A percentile compares a stretch with the other conserved stretches of the same genome.
Conservation (phyloP, 2,329 filamentous ascomycete genomes). For the Nectriaceae sp. region DNA sequence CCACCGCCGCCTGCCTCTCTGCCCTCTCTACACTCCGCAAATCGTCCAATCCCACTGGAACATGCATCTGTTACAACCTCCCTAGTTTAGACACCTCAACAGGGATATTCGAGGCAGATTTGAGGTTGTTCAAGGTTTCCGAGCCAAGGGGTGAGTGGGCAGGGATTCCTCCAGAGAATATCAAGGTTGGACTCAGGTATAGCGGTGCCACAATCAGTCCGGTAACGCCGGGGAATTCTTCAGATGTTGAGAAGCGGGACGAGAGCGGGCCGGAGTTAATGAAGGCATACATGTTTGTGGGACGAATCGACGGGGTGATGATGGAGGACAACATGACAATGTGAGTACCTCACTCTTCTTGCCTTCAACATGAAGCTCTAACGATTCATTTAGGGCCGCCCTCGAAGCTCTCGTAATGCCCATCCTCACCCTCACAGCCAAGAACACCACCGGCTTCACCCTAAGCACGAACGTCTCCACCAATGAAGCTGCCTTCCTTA, state of each 20-base stretch:
- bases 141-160: conserved; percentile 56
- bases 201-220: conserved; percentile 47
- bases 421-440: conserved; percentile 65
- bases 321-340: conserved; percentile 59
- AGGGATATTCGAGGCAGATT: conserved; percentile 75
- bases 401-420: conserved; percentile 68
- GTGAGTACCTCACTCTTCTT: conserved; percentile 46
- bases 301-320: conserved; percentile 62
- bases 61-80: conserved; percentile 82
- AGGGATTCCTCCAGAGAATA: conserved; percentile 51
- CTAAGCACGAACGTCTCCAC: conserved; percentile 67
- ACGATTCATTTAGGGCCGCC: conserved; percentile 44
- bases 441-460: conserved; percentile 48
- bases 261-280: conserved; percentile 44
- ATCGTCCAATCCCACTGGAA: conserved; percentile 72
- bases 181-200: conserved; percentile 58
- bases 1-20: conserved; percentile 58
- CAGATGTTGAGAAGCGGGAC: conserved; percentile 20
- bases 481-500: conserved; percentile 71
- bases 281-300: conserved; percentile 68
- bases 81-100: conserved; percentile 66
- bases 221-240: conserved; percentile 25
- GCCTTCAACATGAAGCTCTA: conserved; percentile 19
- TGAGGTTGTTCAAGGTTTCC: conserved; percentile 72
- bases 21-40: conserved; percentile 57